Conservation (phyloP, 305 asterid genomes). For the Rubia peregrina region DNA sequence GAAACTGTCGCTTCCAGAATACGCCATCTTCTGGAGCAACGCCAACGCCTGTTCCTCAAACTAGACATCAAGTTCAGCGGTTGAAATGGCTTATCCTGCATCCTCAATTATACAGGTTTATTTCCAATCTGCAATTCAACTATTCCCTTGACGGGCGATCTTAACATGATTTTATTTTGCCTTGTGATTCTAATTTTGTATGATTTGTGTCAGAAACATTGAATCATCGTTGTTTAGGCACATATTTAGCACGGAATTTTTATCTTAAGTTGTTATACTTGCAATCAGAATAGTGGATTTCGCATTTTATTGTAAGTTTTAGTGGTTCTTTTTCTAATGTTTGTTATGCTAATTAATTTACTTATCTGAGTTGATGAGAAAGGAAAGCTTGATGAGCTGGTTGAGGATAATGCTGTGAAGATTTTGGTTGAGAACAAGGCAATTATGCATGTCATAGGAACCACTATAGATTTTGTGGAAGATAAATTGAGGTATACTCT, state of each 20-base stretch:
- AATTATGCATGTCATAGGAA: conserved; percentile 93
- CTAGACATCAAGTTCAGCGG: conserved; percentile 96
- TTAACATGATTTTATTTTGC: too few relatives aligned
- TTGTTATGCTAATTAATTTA: neutral
- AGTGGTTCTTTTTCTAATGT: neutral
- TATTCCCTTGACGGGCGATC: too few relatives aligned
- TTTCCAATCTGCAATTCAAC: too few relatives aligned
- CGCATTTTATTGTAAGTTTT: neutral
- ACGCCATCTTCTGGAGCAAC: conserved; percentile 63
- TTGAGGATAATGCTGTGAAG: conserved; percentile 91
- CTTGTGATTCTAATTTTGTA: too few relatives aligned
- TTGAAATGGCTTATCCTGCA: conserved; percentile 93
- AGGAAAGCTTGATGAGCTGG: conserved; percentile 72
- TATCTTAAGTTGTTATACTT: neutral
- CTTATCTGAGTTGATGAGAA: conserved; percentile 53
- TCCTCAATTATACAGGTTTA: conserved; percentile 86
- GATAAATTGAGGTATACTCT: conserved; percentile 65
- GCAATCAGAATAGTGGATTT: neutral
- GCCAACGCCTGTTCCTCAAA: conserved; percentile 79
- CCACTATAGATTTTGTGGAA: conserved; percentile 91
- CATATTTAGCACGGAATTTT: neutral
- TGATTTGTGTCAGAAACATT: too few relatives aligned
- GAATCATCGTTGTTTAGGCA: too few relatives aligned
- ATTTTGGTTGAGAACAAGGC: conserved; percentile 89
- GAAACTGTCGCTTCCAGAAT: conserved; percentile 75